A percentile compares a stretch with the other conserved stretches of the same genome.
These are phyloP conservation scores for Aspergillus egyptiacus DNA, from an alignment of 495 filamentous ascomycete genomes.

Conservation along the genomic window DNA sequence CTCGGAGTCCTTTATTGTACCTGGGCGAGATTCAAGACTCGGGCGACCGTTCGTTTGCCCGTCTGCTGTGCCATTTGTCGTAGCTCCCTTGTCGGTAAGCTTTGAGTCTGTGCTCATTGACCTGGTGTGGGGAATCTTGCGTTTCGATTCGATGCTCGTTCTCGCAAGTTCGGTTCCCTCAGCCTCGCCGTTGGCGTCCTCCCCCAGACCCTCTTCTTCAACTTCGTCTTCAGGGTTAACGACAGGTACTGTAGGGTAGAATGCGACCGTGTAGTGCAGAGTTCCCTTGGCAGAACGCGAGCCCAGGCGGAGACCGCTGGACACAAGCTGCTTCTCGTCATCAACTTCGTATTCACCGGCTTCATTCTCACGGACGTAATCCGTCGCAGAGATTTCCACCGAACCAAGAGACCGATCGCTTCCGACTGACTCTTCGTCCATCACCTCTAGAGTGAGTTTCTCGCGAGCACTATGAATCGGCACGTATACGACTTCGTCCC, in stretches of 20 bases:
- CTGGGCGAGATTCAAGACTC: slow-evolving; percentile 34
- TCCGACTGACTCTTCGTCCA: slow-evolving; percentile 88
- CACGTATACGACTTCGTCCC: slow-evolving; percentile 93
- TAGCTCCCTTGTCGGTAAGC: slow-evolving; percentile 4
- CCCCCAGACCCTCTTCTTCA: slow-evolving; percentile 48
- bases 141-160: slow-evolving; percentile 33
- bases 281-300: slow-evolving; percentile 68
- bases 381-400: slow-evolving; percentile 65
- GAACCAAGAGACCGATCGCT: slow-evolving; percentile 82
- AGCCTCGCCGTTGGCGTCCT: slow-evolving; percentile 34
- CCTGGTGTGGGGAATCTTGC: slow-evolving; percentile 30
- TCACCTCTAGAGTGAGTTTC: slow-evolving; percentile 82
- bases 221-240: slow-evolving; percentile 91
- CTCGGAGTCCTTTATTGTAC: slow-evolving; percentile 32
- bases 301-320: slow-evolving; percentile 58
- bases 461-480: slow-evolving; percentile 85
- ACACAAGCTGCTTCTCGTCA: slow-evolving; percentile 61
- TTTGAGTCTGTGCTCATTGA: slow-evolving; percentile 20
- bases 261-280: slow-evolving; percentile 78
- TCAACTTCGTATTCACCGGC: slow-evolving; percentile 77
- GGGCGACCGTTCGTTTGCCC: slow-evolving; percentile 27
- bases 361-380: slow-evolving; percentile 73
- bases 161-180: slow-evolving; percentile 25
- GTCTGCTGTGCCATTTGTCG: slow-evolving; percentile 23
- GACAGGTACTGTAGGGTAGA: slow-evolving; percentile 83